Evolutionary conservation across 2,329 filamentous ascomycete genomes (phyloP).

Genomic region (Aspergillus sp.): DNA sequence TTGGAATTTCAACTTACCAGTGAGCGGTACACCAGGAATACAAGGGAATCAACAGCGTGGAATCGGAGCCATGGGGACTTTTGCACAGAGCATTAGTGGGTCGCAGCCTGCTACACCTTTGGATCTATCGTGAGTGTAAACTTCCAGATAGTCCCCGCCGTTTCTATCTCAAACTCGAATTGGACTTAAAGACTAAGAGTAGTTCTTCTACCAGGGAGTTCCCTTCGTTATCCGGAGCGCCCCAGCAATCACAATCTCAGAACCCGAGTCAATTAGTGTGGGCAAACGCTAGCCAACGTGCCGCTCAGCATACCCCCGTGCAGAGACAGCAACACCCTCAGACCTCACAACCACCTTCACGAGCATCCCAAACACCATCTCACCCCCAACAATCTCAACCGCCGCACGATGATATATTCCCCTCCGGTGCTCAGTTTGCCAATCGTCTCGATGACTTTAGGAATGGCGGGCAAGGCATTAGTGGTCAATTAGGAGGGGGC

Average conservation of each 20-base stretch:
- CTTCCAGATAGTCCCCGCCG: background rate
- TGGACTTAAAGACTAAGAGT: constrained; percentile 2
- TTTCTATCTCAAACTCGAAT: background rate
- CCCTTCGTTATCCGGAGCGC: constrained; percentile 54
- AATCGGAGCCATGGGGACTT: constrained; percentile 49
- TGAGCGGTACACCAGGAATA: constrained; percentile 49
- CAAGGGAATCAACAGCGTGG: constrained; percentile 47
- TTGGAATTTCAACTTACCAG: constrained; percentile 55
- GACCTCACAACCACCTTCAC: constrained; percentile 38
- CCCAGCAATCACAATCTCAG: constrained; percentile 50
- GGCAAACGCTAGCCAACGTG: constrained; percentile 54
- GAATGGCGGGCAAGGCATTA: constrained; percentile 52
- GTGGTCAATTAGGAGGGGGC: constrained; percentile 46
- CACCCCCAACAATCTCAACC: constrained; percentile 43
- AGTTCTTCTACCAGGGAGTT: constrained; percentile 50
- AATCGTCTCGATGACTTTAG: constrained; percentile 52
- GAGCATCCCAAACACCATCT: constrained; percentile 35
- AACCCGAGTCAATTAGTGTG: constrained; percentile 51
- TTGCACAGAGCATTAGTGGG: constrained; percentile 52
- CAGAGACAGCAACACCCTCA: constrained; percentile 47
- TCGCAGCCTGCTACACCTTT: constrained; percentile 51
- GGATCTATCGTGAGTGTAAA: constrained; percentile 52
- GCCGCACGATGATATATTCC: constrained; percentile 44
- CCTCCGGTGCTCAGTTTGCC: constrained; percentile 47
- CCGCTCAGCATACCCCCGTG: constrained; percentile 49